phyloP scores from a whole-genome alignment of 495 filamentous ascomycete genomes.

The Penicillium silybi region DNA sequence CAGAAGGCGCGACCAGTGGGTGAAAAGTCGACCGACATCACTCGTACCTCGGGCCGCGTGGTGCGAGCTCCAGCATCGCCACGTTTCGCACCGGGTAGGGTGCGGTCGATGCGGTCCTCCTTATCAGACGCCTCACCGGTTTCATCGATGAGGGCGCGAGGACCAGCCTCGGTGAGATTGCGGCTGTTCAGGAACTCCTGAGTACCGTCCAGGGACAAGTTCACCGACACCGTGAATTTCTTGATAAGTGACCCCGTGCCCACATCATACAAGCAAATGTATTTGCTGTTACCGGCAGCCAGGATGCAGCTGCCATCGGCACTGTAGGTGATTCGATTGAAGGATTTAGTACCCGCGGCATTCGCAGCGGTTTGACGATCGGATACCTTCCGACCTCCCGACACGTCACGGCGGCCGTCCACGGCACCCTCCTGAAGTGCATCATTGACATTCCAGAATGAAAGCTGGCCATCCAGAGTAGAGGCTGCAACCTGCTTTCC shows the following conservation, averaged over 20 bases:
- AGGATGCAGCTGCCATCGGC: conserved; percentile 87
- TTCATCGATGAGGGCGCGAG: conserved; percentile 74
- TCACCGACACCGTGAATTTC: conserved; percentile 91
- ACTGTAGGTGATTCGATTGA: conserved; percentile 83
- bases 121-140: conserved; percentile 85
- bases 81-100: conserved; percentile 83
- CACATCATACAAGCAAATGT: conserved; percentile 92
- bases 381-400: conserved; percentile 79
- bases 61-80: conserved; percentile 77
- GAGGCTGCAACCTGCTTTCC: conserved; percentile 87
- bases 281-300: conserved; percentile 92
- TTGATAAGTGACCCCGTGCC: conserved; percentile 84
- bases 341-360: conserved; percentile 80
- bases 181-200: conserved; percentile 95
- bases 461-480: conserved; percentile 87
- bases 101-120: conserved; percentile 76
- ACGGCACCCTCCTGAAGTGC: conserved; percentile 76
- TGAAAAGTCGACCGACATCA: conserved; percentile 79
- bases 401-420: conserved; percentile 87
- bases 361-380: conserved; percentile 91
- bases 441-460: conserved; percentile 90
- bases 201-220: conserved; percentile 89
- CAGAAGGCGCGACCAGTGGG: conserved; percentile 89
- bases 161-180: conserved; percentile 85
- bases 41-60: conserved; percentile 77